A percentile compares a stretch with the other conserved stretches of the same genome.
phyloP scores from a whole-genome alignment of 768 basidiomycete species.

The Boletus rubescentipes region DNA sequence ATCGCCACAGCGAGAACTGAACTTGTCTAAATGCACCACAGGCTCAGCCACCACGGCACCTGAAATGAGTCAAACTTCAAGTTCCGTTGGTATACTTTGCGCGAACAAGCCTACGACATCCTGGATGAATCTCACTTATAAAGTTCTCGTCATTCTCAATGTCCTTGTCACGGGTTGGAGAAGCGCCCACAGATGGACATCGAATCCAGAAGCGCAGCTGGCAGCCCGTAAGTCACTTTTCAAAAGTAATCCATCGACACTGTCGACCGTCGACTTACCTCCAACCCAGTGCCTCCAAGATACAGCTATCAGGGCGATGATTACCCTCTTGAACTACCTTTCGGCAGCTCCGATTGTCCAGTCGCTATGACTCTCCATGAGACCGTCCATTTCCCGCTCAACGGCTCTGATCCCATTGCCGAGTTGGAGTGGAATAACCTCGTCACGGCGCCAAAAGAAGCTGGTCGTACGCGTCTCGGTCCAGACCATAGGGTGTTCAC shows the following conservation, averaged over 20 bases:
- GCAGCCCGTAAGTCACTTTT: background rate
- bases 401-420: slow-evolving; percentile 2
- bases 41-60: background rate
- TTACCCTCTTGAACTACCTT: slow-evolving; percentile 9
- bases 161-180: slow-evolving; percentile 4
- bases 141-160: slow-evolving; percentile 1
- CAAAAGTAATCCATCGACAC: background rate
- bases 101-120: background rate
- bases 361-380: slow-evolving; percentile 18
- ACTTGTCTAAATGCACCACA: no score
- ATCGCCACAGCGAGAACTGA: no score
- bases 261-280: background rate
- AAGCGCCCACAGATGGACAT: background rate
- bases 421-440: slow-evolving; percentile 11
- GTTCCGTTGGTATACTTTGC: background rate
- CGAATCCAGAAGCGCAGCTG: background rate
- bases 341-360: background rate
- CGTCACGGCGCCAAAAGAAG: slow-evolving; percentile 7
- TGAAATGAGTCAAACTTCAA: background rate
- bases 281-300: background rate
- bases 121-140: slow-evolving; percentile 2
- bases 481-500: slow-evolving; percentile 15
- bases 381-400: slow-evolving; percentile 8
- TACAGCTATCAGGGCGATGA: slow-evolving; percentile 14
- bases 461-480: slow-evolving; percentile 11